Base-by-base conservation (phyloP, 2,329 filamentous ascomycete genomes). In the Thermomyces lanuginosus region DNA sequence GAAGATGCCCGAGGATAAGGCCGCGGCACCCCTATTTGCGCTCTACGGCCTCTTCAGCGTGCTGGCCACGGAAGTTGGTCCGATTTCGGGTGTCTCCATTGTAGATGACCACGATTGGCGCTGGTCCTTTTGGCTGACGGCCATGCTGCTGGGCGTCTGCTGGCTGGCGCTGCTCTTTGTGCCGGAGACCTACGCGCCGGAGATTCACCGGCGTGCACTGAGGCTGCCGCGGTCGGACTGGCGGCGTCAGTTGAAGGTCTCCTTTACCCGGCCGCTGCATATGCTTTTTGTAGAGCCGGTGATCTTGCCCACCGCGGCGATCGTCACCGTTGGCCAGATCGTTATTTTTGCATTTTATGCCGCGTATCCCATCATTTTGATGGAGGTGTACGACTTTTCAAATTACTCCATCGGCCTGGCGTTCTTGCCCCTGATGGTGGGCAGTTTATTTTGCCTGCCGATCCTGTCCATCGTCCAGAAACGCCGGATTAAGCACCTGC, bases 381-480 rank as follows among this genome's bases (percentile, higher is more conserved):
- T 69, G 66, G 61, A 62, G 4, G 75, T 73, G 44, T 73, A 62
- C 45, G 58, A 60, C 2, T 71, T 68, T 1, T 61, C 63, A 1
- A 66, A 73, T 29, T 56, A 55, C 15, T 63, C 64, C 24, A 65
- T 57, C 8, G 36, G 41, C 3, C 33, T 44, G 5, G 30, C 32
- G 2, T 42, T 42, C 23, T 75, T 92, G 38, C 80, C 78, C 29
- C 76, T 91, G 67, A 69, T 82, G 26, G 36, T 62, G 3, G 79
- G 79, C 21, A 68, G 77, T 47, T 30, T 80, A 4, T 45, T 79
- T 24, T 74, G 33, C 27, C 4, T 36, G 21, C 24, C 38, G 12
- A 40, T 45, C 27, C 23, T 24, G 4, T 7, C 36, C 6, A 35
- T 28, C 9, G 43, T 44, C 24, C 32, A 31, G 12, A 38, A 33